Evolutionary conservation across 352 stramenopile species (phyloP).

Genomic region (Thalassiosira allenii): DNA sequence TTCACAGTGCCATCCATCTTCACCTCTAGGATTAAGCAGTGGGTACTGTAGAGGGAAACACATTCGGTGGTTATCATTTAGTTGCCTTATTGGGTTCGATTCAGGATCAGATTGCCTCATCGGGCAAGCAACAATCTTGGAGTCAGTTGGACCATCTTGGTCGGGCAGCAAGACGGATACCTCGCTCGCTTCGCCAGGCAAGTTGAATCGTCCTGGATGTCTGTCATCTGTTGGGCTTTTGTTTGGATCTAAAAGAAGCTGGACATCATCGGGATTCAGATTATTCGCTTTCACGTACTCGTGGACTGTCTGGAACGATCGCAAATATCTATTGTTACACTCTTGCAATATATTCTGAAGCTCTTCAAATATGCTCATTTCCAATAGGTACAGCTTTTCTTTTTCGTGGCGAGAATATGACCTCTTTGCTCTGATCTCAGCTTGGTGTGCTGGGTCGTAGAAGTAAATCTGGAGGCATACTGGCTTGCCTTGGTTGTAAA

Average conservation of each 20-base stretch:
- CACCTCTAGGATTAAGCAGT: constrained; percentile 8
- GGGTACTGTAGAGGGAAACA: constrained; percentile 1
- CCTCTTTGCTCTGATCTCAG: background rate
- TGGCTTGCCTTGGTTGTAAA: background rate
- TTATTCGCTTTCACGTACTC: constrained; percentile 14
- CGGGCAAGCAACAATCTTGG: constrained; percentile 1
- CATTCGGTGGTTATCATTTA: constrained; percentile 10
- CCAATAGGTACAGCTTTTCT: background rate
- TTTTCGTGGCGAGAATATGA: background rate
- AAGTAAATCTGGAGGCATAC: constrained; percentile 21
- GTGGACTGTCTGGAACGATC: constrained; percentile 3
- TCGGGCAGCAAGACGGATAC: constrained; percentile 9
- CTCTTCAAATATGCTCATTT: background rate
- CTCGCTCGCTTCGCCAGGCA: background rate
- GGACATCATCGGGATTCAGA: constrained; percentile 12
- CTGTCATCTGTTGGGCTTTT: background rate
- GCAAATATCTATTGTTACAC: constrained; percentile 16
- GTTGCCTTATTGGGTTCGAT: background rate
- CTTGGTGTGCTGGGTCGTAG: constrained; percentile 17
- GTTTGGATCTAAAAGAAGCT: background rate
- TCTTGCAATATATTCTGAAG: constrained; percentile 8
- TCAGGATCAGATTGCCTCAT: background rate
- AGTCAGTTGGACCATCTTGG: background rate
- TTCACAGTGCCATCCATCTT: background rate
- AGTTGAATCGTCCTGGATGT: constrained; percentile 16